Evolutionary conservation across 768 basidiomycete genomes (phyloP), one percentile per base, ranked within the genome.

Genomic region (Xerocomus spinulosus): DNA sequence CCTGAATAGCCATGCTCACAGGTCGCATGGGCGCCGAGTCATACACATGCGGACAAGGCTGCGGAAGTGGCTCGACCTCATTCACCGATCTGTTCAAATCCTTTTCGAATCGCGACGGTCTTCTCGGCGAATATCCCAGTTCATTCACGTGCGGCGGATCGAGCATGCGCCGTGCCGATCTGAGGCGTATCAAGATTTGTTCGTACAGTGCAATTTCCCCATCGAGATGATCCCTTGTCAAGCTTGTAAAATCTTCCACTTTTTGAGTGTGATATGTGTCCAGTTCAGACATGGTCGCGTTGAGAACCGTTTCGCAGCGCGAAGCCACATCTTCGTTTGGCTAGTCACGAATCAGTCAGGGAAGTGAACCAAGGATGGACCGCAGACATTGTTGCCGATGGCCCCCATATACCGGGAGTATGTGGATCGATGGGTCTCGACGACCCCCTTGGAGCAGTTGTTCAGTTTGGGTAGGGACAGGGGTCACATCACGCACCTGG

Each of bases 271-370:
- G 87, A 55, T 90, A 87, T 2, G 77, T 81, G 42, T 88, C 85
- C 73, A 92, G 82, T 70, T 93, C 90, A 1, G 91, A 87, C 81
- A 91, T 84, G 2, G 90, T 92, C 9, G 81, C 82, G 63, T 93
- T 92, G 23, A 94, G 70, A 7, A 92, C 87, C 0, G 91, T 92
- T 67, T 94, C 91, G 62, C 87, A 92, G 17, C 91, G 79, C 3
- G 80, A 75, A 2, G 81, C 80, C 52, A 84, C 68, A 15, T 85
- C 82, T 40, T 84, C 81, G 55, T 84, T 73, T 13, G 75, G 63
- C 82, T 85, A 59, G 13, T 24, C 9, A n/a, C 17, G 35, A 25
- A 21, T 56, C 17, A 48, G 52, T 48, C 12, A 40, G 24, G 21
- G 23, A 49, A 46, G 17, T 9, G 37, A 20, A 5, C 13, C 8